Evolutionary conservation across 345 rosid species (phyloP).

Genomic region (Rhodamnia rubescens): DNA sequence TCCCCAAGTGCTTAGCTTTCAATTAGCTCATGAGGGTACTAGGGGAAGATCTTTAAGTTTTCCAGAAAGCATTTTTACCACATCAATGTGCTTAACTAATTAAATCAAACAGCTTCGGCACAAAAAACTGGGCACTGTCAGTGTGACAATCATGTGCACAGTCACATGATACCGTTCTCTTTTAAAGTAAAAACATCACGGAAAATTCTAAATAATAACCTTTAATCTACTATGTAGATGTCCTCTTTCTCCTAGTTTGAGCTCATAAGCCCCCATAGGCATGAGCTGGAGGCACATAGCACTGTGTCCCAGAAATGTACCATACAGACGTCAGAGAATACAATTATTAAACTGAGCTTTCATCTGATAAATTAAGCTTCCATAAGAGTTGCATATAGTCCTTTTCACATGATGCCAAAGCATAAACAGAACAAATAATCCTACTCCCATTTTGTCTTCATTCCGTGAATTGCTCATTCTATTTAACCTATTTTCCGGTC

Average conservation of each 20-base stretch:
- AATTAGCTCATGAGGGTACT: background rate
- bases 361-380: background rate
- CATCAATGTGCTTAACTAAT: background rate
- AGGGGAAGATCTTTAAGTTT: background rate
- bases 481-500: background rate
- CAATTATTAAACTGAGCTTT: background rate
- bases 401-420: background rate
- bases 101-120: background rate
- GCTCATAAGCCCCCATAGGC: background rate
- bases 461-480: background rate
- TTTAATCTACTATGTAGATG: background rate
- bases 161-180: background rate
- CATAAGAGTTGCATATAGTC: background rate
- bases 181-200: background rate
- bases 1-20: background rate
- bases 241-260: background rate
- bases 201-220: background rate
- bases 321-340: background rate
- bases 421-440: background rate
- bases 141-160: background rate
- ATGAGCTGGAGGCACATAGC: background rate
- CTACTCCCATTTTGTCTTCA: background rate
- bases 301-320: background rate
- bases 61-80: background rate
- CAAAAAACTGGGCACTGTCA: background rate